Evolutionary conservation across 169 alveolate genomes (phyloP), one percentile per base, ranked within the genome.

Genomic region (Babesia caballi): DNA sequence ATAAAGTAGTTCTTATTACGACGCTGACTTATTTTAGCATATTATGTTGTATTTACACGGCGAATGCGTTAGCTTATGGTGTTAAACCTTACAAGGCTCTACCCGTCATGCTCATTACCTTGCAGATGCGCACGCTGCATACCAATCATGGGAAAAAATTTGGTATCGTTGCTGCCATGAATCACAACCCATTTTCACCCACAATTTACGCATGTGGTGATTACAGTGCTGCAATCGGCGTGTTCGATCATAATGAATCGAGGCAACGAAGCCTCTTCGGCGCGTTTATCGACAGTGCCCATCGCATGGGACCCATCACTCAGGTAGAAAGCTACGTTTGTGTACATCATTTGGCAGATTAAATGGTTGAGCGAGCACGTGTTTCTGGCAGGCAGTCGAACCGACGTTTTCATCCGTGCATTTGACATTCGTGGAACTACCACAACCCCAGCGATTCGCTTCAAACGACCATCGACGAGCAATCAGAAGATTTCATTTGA

Each of bases 201-300:
- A 78, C 38, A 38, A 44, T 70, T 12, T 67, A 78, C 30, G 87
- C 87, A 23, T 78, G 87, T 40, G 87, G 87, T 33, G 73, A 53
- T 49, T 78, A 78, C 51, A 78, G 68, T 35, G 12, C 74, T 23
- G 6, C 30, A 15, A 61, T 78, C 23, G 58, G 76, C 11, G 58
- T 78, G 17, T 78, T 52, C 36, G 83, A 78, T 65, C 82, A 78
- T 60, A 78, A 78, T 30, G 42, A 28, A 53, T 78, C 87, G 47
- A 36, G 87, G 38, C 63, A 59, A 25, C 44, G 27, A 6, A 78
- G 87, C 59, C 17, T 68, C n/a, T 19, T 49, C 42, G 80, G 58
- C n/a, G 54, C 65, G 14, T 60, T 78, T 51, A 14, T 19, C 6
- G 87, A 78, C 46, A 42, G 51, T 57, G 77, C 42, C 19, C 67